Conservation (phyloP, 2,329 filamentous ascomycete genomes). For the Colletotrichum costaricense region DNA sequence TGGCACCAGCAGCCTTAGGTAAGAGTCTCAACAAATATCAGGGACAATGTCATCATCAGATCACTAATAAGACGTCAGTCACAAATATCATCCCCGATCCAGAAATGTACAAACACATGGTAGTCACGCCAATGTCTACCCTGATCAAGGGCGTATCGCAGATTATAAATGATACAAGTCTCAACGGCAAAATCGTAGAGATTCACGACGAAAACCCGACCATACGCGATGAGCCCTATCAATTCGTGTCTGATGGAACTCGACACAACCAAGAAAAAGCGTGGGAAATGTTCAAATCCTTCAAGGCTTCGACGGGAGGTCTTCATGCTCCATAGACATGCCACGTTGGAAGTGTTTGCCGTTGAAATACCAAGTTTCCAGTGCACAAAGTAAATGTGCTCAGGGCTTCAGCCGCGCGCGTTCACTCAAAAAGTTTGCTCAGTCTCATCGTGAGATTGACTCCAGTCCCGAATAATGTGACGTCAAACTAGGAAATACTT, state of each 20-base stretch:
- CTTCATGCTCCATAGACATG: background rate
- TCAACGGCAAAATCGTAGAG: background rate
- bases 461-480: too few species aligned
- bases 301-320: background rate
- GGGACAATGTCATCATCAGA: background rate
- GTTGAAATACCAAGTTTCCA: background rate
- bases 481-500: too few species aligned
- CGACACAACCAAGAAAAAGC: background rate
- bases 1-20: slow-evolving; percentile 1
- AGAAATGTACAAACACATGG: background rate
- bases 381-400: too few species aligned
- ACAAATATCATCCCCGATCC: background rate
- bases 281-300: background rate
- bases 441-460: too few species aligned
- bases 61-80: background rate
- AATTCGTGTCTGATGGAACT: background rate
- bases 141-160: background rate
- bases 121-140: background rate
- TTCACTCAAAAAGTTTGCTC: too few species aligned
- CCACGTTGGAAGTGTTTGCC: too few species aligned
- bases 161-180: background rate
- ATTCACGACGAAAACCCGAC: background rate
- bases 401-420: too few species aligned
- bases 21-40: background rate
- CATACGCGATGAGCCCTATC: background rate